Evolutionary conservation across 495 filamentous ascomycete genomes (phyloP).

Genomic region (Penicillium ochrochloron): DNA sequence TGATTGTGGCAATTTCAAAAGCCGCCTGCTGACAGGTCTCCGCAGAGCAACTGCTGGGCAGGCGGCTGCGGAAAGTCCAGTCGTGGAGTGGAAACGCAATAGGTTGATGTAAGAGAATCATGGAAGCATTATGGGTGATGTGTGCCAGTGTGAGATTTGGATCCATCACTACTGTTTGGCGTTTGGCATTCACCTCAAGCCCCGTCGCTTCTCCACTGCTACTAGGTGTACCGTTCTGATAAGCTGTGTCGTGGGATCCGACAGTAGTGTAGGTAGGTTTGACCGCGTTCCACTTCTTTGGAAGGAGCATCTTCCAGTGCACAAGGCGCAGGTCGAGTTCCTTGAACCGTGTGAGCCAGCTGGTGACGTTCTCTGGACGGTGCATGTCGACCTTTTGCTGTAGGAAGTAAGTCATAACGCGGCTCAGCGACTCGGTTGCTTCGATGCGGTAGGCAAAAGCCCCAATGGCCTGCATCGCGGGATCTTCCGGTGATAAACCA

Average conservation of each 20-base stretch:
- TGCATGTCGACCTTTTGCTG: conserved; percentile 39
- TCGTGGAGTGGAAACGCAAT: conserved; percentile 21
- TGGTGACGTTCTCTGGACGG: conserved; percentile 32
- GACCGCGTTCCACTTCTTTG: conserved; percentile 39
- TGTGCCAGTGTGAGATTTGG: conserved; percentile 34
- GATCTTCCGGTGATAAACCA: background rate
- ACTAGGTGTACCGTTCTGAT: background rate
- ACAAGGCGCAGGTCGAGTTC: conserved; percentile 44
- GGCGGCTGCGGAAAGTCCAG: background rate
- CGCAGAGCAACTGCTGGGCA: conserved; percentile 1
- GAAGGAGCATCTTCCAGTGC: conserved; percentile 46
- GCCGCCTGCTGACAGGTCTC: background rate
- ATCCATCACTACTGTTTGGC: conserved; percentile 24
- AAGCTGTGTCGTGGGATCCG: background rate
- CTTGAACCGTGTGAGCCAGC: conserved; percentile 45
- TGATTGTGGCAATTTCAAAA: background rate
- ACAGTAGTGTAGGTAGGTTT: background rate
- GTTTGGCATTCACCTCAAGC: conserved; percentile 9
- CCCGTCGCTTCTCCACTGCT: background rate
- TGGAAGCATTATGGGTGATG: conserved; percentile 32
- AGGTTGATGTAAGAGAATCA: conserved; percentile 32
- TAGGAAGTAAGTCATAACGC: conserved; percentile 43
- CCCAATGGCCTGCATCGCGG: background rate
- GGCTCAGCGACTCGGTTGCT: too few relatives aligned
- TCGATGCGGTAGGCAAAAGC: conserved; percentile 21